These are phyloP conservation scores for Sarocladium brachiariae DNA, from an alignment of 2,329 filamentous ascomycete species.

Conservation along the genomic window DNA sequence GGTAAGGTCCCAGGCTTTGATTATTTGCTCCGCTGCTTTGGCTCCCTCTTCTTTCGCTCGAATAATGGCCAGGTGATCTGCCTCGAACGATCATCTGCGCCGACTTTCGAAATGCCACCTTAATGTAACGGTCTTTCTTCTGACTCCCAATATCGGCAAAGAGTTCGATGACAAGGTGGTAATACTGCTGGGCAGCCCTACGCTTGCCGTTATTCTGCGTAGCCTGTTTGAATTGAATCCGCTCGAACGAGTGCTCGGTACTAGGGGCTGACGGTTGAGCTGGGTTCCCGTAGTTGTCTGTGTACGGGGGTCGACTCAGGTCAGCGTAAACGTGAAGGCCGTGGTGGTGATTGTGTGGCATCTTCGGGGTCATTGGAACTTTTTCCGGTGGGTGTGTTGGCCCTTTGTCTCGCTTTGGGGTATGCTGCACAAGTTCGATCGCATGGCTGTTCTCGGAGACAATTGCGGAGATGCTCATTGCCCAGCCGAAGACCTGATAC, in stretches of 20 bases:
- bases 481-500: slow-evolving; percentile 65
- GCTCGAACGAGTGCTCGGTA: slow-evolving; percentile 65
- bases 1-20: background rate
- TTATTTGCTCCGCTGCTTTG: slow-evolving; percentile 50
- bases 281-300: background rate
- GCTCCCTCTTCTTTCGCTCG: slow-evolving; percentile 61
- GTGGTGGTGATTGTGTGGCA: slow-evolving; percentile 1
- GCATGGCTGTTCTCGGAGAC: slow-evolving; percentile 71
- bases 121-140: slow-evolving; percentile 54
- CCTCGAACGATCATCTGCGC: slow-evolving; percentile 83
- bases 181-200: slow-evolving; percentile 85
- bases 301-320: slow-evolving; percentile 15
- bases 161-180: slow-evolving; percentile 82
- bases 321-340: slow-evolving; percentile 28
- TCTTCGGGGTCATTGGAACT: slow-evolving; percentile 60
- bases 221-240: slow-evolving; percentile 90
- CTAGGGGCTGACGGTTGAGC: slow-evolving; percentile 23
- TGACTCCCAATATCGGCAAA: slow-evolving; percentile 58
- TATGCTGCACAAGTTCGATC: slow-evolving; percentile 84
- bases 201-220: slow-evolving; percentile 92
- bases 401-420: slow-evolving; percentile 84
- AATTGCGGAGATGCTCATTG: slow-evolving; percentile 78
- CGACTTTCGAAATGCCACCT: slow-evolving; percentile 65
- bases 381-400: slow-evolving; percentile 69
- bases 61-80: slow-evolving; percentile 74